Conservation (phyloP, 345 rosid genomes). For the Gynandropsis gynandra region DNA sequence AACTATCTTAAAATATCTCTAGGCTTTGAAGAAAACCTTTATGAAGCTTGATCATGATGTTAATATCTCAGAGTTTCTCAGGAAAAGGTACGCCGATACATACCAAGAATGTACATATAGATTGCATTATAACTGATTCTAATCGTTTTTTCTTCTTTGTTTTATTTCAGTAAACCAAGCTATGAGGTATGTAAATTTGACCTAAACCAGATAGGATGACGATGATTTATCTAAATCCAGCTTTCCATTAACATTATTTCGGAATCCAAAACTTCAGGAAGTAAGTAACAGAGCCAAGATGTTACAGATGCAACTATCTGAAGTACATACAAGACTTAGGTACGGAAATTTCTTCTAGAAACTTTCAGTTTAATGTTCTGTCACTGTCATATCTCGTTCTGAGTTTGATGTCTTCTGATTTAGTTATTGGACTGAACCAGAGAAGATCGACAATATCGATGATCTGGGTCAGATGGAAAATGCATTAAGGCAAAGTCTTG, state of each 20-base stretch:
- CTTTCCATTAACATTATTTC: too few relatives aligned
- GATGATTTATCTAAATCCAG: conserved; percentile 7
- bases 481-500: conserved; percentile 45
- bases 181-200: conserved; percentile 47
- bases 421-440: conserved; percentile 53
- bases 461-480: conserved; percentile 50
- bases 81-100: conserved; percentile 63
- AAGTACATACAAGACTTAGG: conserved; percentile 53
- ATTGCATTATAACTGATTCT: conserved; percentile 22
- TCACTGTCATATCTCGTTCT: conserved; percentile 5
- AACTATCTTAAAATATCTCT: conserved; percentile 22
- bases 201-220: too few relatives aligned
- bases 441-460: conserved; percentile 41
- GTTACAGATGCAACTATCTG: conserved; percentile 44
- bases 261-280: conserved; percentile 42
- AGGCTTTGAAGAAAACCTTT: conserved; percentile 82
- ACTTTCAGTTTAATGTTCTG: background rate
- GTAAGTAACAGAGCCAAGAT: conserved; percentile 35
- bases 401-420: conserved; percentile 16
- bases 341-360: conserved; percentile 16
- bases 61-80: conserved; percentile 62
- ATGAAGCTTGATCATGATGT: conserved; percentile 84
- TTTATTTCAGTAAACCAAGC: conserved; percentile 49
- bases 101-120: too few relatives aligned
- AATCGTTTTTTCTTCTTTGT: conserved; percentile 16